Base-by-base conservation (phyloP, 2,329 filamentous ascomycete species). In the Orbilia javanica region DNA sequence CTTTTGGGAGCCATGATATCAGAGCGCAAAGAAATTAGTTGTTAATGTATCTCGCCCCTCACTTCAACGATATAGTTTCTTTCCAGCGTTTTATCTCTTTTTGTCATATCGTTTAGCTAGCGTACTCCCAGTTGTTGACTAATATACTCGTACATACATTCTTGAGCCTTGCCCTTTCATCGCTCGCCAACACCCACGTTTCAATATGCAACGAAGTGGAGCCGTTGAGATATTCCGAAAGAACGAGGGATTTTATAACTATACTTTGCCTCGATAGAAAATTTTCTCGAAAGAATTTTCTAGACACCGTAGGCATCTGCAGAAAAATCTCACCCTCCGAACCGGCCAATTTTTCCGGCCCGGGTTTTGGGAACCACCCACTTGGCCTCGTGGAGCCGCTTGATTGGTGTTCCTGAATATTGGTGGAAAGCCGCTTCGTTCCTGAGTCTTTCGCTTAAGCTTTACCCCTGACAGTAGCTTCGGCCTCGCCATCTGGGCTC, bases 321-420 rank as follows among this genome's bases (percentile, higher is more conserved):
- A 62, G 63, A 68, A 67, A 74, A 67, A 74, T 66, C 70, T 67
- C 36, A 67, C 70, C 55, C 63, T 62, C 70, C 53, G 62, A 53
- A 55, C 50, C 67, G 67, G 67, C 31, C 27, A 29, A 55, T 71
- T 72, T 72, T 66, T 52, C 62, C 74, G 67, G 74, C 27, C 62
- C 65, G 62, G 73, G 71, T 72, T 72, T 53, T 62, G 67, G 62
- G 67, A 78, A 68, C 44, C 42, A 44, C 36, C 63, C 36, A 64
- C 67, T 78, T 78, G 62, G 53, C 52, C 74, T 66, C 74, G 74
- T 78, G 74, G 67, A 71, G 44, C 15, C 18, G 44, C 52, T 29
- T 78, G 74, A 78, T 78, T 78, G 74, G 74, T 78, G 74, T 78
- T 71, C 67, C 74, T 72, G 63, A 57, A 67, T 64, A 78, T 78